These are phyloP conservation scores for Triangularia verruculosa DNA, from an alignment of 2,329 filamentous ascomycete species.

Conservation along the genomic window DNA sequence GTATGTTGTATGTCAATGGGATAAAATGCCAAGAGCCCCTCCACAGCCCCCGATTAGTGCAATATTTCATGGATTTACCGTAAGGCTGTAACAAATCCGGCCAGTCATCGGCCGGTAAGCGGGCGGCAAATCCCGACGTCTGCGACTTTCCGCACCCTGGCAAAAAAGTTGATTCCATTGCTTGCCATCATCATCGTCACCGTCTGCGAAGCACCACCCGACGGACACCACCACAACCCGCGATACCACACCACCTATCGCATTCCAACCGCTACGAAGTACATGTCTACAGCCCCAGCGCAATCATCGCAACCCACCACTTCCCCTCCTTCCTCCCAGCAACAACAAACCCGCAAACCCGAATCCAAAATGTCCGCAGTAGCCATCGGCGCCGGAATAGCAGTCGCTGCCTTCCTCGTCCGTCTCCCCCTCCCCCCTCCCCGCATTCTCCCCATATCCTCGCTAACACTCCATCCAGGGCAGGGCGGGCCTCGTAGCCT, in stretches of 20 bases:
- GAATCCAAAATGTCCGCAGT: slow-evolving; percentile 54
- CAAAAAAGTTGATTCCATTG: slow-evolving; percentile 24
- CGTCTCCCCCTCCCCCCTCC: slow-evolving; percentile 8
- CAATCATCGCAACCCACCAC: slow-evolving; percentile 2
- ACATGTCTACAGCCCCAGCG: background rate
- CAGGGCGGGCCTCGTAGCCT: slow-evolving; percentile 85
- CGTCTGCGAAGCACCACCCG: background rate
- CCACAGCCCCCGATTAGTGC: background rate
- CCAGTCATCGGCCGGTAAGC: background rate
- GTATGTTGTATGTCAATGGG: background rate
- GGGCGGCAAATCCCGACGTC: slow-evolving; percentile 21
- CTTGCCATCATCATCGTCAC: slow-evolving; percentile 3
- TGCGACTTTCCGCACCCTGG: slow-evolving; percentile 2
- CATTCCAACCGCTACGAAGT: slow-evolving; percentile 35
- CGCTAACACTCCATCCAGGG: slow-evolving; percentile 53
- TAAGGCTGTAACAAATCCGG: background rate
- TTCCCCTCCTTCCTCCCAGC: background rate
- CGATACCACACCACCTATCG: slow-evolving; percentile 10
- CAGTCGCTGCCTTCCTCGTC: slow-evolving; percentile 64
- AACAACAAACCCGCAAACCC: slow-evolving; percentile 9
- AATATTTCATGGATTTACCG: slow-evolving; percentile 1
- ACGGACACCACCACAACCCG: slow-evolving; percentile 13
- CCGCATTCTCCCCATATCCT: background rate
- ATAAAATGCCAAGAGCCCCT: background rate
- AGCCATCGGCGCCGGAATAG: slow-evolving; percentile 58